Conservation (phyloP, 2,329 filamentous ascomycete genomes). For the Ophiostoma sp. region DNA sequence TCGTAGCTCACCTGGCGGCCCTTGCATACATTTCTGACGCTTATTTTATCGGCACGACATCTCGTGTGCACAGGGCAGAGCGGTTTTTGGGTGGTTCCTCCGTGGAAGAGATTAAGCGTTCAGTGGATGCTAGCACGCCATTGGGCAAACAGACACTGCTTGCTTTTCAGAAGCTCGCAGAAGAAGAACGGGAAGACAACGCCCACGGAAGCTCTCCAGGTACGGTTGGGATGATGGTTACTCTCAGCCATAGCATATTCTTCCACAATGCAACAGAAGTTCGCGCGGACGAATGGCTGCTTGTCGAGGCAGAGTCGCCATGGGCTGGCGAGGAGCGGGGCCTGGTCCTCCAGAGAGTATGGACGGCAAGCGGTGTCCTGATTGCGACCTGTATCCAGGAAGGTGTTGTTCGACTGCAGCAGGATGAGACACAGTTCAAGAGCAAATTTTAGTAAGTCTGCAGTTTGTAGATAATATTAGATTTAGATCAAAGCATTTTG, state of each 20-base stretch:
- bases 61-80: constrained; percentile 64
- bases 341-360: constrained; percentile 74
- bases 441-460: constrained; percentile 6
- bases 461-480: background rate
- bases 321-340: constrained; percentile 77
- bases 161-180: background rate
- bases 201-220: background rate
- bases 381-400: constrained; percentile 79
- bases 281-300: constrained; percentile 71
- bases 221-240: constrained; percentile 76
- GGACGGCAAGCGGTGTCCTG: constrained; percentile 66
- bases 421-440: background rate
- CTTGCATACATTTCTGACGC: constrained; percentile 91
- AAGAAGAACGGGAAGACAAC: constrained; percentile 23
- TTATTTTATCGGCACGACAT: constrained; percentile 87
- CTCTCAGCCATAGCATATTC: constrained; percentile 71
- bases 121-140: background rate
- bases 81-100: background rate
- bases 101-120: background rate
- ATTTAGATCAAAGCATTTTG: too few relatives aligned
- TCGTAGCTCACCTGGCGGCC: constrained; percentile 71
- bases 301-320: constrained; percentile 75
- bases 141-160: background rate
- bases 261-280: constrained; percentile 61
- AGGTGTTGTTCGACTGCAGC: constrained; percentile 40